Percentiles rank a stretch among this genome's conserved stretches.
Evolutionary conservation across 805 yeast genomes (phyloP).

Genomic region (Cyberlindnera maritima): DNA sequence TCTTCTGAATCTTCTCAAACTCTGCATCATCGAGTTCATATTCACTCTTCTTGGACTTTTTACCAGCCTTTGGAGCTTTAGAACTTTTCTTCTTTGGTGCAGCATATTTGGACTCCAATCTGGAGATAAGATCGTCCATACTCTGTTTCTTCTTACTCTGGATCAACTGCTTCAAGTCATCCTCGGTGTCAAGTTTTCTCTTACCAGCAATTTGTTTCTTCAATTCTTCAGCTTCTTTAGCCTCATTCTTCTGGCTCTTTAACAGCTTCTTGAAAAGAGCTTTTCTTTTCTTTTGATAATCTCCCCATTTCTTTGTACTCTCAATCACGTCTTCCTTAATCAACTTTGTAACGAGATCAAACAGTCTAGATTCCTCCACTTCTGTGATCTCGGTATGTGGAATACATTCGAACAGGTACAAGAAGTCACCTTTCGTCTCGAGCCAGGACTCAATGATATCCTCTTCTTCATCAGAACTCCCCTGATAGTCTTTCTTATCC

Average conservation of each 20-base stretch:
- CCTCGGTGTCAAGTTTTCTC: constrained; percentile 31
- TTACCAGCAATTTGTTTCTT: constrained; percentile 38
- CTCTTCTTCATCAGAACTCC: constrained; percentile 51
- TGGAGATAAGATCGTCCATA: constrained; percentile 44
- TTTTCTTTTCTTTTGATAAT: constrained; percentile 48
- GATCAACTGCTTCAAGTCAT: constrained; percentile 47
- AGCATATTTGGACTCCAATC: constrained; percentile 50
- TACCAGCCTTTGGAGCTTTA: not conserved
- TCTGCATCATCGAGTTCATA: constrained; percentile 48
- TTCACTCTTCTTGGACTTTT: constrained; percentile 11
- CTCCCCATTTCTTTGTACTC: constrained; percentile 43
- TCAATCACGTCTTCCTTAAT: constrained; percentile 38
- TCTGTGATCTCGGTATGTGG: constrained; percentile 69
- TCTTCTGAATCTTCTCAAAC: constrained; percentile 37
- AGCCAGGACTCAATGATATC: constrained; percentile 64
- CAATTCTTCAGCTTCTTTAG: constrained; percentile 56
- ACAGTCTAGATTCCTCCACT: constrained; percentile 61
- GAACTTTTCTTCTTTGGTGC: constrained; percentile 18
- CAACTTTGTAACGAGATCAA: constrained; percentile 46
- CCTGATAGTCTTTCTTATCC: constrained; percentile 64
- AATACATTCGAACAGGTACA: constrained; percentile 66
- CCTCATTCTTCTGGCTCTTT: constrained; percentile 57
- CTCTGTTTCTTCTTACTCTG: constrained; percentile 42
- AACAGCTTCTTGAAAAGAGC: constrained; percentile 46
- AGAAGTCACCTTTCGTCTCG: constrained; percentile 64